Evolutionary conservation across 352 stramenopile species (phyloP).

Genomic region (Pythium scleroteichum): DNA sequence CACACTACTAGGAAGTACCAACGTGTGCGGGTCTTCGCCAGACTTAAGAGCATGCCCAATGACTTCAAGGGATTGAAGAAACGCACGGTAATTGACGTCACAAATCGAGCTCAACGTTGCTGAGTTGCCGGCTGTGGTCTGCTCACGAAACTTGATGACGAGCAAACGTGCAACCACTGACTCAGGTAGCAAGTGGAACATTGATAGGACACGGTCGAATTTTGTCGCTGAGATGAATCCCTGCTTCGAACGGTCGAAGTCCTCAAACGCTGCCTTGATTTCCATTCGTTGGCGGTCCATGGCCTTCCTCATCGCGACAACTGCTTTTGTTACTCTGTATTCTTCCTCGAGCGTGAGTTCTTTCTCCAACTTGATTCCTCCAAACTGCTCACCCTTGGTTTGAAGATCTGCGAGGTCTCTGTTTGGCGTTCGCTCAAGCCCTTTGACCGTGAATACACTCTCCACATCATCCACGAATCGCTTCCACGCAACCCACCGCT

Average conservation of each 20-base stretch:
- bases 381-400: conserved; percentile 58
- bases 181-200: conserved; percentile 66
- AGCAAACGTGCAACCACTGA: conserved; percentile 48
- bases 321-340: conserved; percentile 41
- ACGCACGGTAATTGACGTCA: conserved; percentile 85
- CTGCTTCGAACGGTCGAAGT: conserved; percentile 80
- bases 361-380: conserved; percentile 50
- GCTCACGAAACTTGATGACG: conserved; percentile 78
- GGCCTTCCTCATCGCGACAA: conserved; percentile 51
- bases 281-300: conserved; percentile 72
- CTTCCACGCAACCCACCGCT: conserved; percentile 71
- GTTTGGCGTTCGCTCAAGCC: conserved; percentile 62
- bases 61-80: conserved; percentile 64
- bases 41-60: conserved; percentile 30
- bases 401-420: conserved; percentile 52
- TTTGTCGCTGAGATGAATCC: conserved; percentile 77
- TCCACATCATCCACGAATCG: conserved; percentile 82
- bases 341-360: conserved; percentile 55
- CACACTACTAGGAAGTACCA: conserved; percentile 54
- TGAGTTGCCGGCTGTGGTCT: conserved; percentile 39
- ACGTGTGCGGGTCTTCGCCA: conserved; percentile 23
- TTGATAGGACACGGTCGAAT: conserved; percentile 82
- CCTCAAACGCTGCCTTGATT: conserved; percentile 82
- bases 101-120: conserved; percentile 69
- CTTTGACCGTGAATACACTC: conserved; percentile 77